Base-by-base conservation (phyloP, 345 rosid genomes). In the Bruguiera gymnorhiza region DNA sequence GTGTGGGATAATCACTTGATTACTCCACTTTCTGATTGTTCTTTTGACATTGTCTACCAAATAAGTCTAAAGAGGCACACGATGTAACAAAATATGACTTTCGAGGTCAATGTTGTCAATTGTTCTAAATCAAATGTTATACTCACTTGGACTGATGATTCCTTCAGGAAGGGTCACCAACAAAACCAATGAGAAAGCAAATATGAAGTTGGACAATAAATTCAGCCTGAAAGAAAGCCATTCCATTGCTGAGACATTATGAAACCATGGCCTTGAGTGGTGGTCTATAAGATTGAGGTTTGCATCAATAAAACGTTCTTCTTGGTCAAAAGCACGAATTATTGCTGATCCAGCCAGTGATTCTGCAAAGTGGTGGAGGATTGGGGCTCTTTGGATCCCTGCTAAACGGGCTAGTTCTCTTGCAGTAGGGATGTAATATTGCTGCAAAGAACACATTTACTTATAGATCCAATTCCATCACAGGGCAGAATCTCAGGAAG, bases 211-310 rank as follows among this genome's bases (percentile, higher is more conserved):
- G 65, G 98, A 93, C 52, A 93, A 82, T 32, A 93, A 8, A 80
- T 91, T 91, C 74, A 93, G 79, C 73, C 98, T 82, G 84, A 89
- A 91, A 69, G 93, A 91, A 71, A 93, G 92, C 98, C 98, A 93
- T 71, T 93, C 98, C 97, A 93, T 91, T 39, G 98, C 97, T 27
- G 97, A 76, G 61, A 78, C 72, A 72, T 80, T 82, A 75, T 93
- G 94, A 80, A 93, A 93, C 98, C 96, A 93, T 67, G 98, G 94
- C 78, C 93, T 89, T 23, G 98, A 91, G 76, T 86, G 92, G 72
- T 73, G 80, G 75, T 93, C 92, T 64, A 91, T 73, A 37, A 91
- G 96, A 61, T 55, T 67, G 30, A 91, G 92, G 71, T 93, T 93
- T 66, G 86, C 78, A 72, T 66, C 62, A 51, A 74, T 75, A 77